Base-by-base conservation (phyloP, 495 filamentous ascomycete genomes). In the Aspergillus ellipticus region DNA sequence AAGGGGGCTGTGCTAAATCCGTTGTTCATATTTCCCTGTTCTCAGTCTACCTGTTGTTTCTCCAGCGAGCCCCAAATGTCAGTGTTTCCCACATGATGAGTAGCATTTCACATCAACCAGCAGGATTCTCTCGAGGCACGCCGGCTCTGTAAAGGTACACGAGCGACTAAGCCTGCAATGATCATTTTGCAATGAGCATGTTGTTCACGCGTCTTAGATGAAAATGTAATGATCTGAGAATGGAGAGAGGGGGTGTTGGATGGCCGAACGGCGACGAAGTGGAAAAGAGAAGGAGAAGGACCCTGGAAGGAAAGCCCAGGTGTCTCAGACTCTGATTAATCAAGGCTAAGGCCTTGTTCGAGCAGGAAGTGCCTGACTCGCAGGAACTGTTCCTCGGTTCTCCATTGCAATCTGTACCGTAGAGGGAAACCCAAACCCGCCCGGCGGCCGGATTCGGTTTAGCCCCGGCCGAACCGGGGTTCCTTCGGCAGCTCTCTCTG, bases 401-500 rank as follows among this genome's bases (percentile, higher is more conserved):
- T 42, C 28, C 47, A 37, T 48, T 26, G n/a, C n/a, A n/a, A n/a
- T n/a, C n/a, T n/a, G 35, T 28, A 8, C 13, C 31, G 8, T n/a
- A 16, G 29, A 45, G 53, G 49, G 49, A 31, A 22, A 19, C 22
- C 37, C 21, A 35, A 13, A 42, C 43, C 43, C 26, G 24, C 7
- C 19, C 22, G 51, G 22, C 37, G 16, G 1, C 49, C 49, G 0
- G 6, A 16, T 47, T 5, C 8, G 31, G 49, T 48, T 26, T 51
- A 16, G 42, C 48, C 48, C 49, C 55, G 55, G 55, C 55, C 55
- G 55, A 57, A 49, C 19, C 54, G 54, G 54, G 13, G 15, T 42
- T 56, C 42, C 37, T 22, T 56, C 54, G 54, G 54, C 33, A 28
- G 24, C 3, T 28, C n/a, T n/a, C n/a, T n/a, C n/a, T n/a, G n/a